Base-by-base conservation (phyloP, 768 basidiomycete species). In the Tubosaeta sp. region DNA sequence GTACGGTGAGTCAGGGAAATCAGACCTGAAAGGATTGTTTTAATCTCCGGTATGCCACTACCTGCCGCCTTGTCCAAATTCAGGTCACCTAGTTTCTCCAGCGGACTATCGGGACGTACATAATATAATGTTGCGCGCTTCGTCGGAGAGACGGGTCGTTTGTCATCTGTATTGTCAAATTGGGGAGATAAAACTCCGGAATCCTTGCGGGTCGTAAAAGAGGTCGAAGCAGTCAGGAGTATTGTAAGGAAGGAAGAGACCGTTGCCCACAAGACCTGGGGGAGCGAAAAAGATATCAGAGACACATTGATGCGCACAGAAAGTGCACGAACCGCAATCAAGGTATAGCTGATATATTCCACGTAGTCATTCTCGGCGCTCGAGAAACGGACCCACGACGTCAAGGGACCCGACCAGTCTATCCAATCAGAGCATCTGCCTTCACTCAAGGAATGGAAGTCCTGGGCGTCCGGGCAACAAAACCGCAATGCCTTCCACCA, bases 11-110 rank as follows among this genome's bases (percentile, higher is more conserved):
- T 37, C 19, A 4, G 6, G 22, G 48, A 37, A 49, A 46, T 12
- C 11, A 13, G 48, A 84, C 90, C 92, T 46, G 88, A 91, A 41
- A 95, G 76, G 51, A 95, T 93, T 0, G 90, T 91, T 69, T 99
- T 99, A 66, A 99, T 87, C 69, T 99, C 95, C 0, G 95, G 94
- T 51, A 98, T 95, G 44, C 97, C 97, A 63, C 88, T 91, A 17
- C 97, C 97, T 17, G 93, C 92, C 10, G 97, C 92, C 87, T 65
- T 90, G 60, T 54, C 46, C 55, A 57, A 42, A 48, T 57, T 55
- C 58, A 56, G 49, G 47, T 63, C 12, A 54, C 41, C 26, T 38
- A 41, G 10, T 35, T 17, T 17, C 25, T 41, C 12, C 7, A 55
- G 26, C 13, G 3, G n/a, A 48, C n/a, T 43, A 41, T 49, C 35